A percentile compares a stretch with the other conserved stretches of the same genome.
phyloP scores from a whole-genome alignment of 225 moss, liverwort and hornwort genomes.

The Ulota crispa region DNA sequence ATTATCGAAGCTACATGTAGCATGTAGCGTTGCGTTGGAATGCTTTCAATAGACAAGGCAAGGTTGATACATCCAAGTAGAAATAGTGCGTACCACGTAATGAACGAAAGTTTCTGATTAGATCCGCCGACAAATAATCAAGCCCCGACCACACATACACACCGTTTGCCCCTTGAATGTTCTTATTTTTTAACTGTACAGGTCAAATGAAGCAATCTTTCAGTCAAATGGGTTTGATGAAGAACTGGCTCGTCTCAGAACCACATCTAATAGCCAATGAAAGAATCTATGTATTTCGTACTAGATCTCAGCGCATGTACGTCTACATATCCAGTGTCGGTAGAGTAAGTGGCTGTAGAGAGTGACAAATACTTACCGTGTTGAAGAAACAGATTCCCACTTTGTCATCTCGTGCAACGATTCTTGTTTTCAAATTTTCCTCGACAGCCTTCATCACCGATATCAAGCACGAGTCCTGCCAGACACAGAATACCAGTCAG shows the following conservation, averaged over 20 bases:
- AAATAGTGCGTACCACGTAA: slow-evolving; percentile 56
- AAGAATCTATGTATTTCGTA: neutral
- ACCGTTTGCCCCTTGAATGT: slow-evolving; percentile 85
- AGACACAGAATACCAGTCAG: slow-evolving; percentile 20
- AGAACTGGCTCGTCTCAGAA: slow-evolving; percentile 2
- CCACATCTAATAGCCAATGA: neutral
- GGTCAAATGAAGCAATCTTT: slow-evolving; percentile 18
- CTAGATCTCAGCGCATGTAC: slow-evolving; percentile 1
- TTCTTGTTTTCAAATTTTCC: slow-evolving; percentile 75
- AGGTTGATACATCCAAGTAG: slow-evolving; percentile 7
- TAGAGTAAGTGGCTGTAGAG: neutral
- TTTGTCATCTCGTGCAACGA: slow-evolving; percentile 95
- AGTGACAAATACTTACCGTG: slow-evolving; percentile 51
- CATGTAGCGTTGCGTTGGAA: neutral
- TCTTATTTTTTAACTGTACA: slow-evolving; percentile 78
- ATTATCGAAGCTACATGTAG: neutral
- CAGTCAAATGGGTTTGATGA: slow-evolving; percentile 6
- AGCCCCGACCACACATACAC: slow-evolving; percentile 93
- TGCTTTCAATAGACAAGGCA: slow-evolving; percentile 16
- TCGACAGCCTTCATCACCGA: slow-evolving; percentile 72
- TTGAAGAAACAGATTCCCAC: slow-evolving; percentile 97
- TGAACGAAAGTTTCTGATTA: slow-evolving; percentile 70
- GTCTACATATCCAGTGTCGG: slow-evolving; percentile 6
- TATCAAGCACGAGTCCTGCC: slow-evolving; percentile 74
- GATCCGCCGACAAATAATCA: slow-evolving; percentile 72